Evolutionary conservation across 78 protist genomes (phyloP), one percentile per base, ranked within the genome.

Genomic region (Emiliania huxleyi): DNA sequence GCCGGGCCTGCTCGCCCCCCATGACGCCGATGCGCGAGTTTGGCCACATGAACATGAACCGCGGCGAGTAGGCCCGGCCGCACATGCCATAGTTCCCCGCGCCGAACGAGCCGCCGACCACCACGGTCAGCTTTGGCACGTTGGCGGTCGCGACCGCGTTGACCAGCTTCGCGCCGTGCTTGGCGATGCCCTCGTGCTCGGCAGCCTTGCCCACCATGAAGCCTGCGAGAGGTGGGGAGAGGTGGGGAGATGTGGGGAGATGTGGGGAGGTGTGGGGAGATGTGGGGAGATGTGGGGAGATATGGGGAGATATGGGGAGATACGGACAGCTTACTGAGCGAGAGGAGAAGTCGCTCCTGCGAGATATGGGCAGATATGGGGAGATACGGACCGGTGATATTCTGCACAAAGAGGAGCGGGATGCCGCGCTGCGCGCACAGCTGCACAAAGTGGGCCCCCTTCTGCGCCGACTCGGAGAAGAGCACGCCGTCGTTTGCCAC

Each of bases 51-150:
- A 83, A 98, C 93, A 98, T 8, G 97, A 98, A 97, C 38, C 98
- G 95, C 38, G 99, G 99, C 79, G 40, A 0, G 79, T 91, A 94
- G 37, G 98, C 95, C 33, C 99, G 95, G 56, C 99, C 99, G 94
- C 99, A 98, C 99, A 98, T 98, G 84, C 98, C 99, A 91, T 98
- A 98, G 92, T 98, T 98, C 52, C 99, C 99, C 22, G 99, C 99
- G 43, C 99, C 99, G 90, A 97, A 98, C 91, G 96, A 91, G 46
- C 99, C 99, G 38, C 99, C 99, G 73, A 96, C 90, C 90, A 98
- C 55, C n/a, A 97, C 95, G 21, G 99, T 98, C 33, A 98, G 73
- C 96, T 98, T 98, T 37, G 99, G 99, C 48, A 98, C 99, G 42
- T 91, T 92, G 15, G 99, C 97, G 83, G 98, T 95, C 26, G 98